These are phyloP conservation scores for Monosporozyma aerobia DNA, from an alignment of 805 yeast species.

Conservation along the genomic window DNA sequence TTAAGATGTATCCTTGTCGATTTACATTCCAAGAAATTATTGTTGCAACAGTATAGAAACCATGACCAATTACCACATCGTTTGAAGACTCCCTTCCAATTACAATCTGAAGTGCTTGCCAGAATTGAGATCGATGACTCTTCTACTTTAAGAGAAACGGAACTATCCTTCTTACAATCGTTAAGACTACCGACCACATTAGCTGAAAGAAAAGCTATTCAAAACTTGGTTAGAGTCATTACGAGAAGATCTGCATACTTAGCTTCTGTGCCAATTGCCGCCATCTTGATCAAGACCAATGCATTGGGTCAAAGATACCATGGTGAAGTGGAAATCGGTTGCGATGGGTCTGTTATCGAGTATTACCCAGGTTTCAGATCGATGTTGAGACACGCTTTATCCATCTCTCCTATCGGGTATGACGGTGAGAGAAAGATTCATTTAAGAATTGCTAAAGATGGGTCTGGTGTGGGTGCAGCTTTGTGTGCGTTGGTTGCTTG, in stretches of 20 bases:
- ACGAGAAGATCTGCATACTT: constrained; percentile 84
- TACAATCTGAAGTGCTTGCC: constrained; percentile 78
- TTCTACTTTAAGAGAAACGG: constrained; percentile 59
- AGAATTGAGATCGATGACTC: constrained; percentile 80
- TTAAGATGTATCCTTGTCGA: constrained; percentile 67
- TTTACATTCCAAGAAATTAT: constrained; percentile 45
- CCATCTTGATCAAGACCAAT: constrained; percentile 55
- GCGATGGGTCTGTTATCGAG: constrained; percentile 92
- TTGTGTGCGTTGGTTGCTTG: constrained; percentile 57
- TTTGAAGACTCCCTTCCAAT: constrained; percentile 64
- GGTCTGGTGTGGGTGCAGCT: constrained; percentile 97
- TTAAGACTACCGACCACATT: constrained; percentile 60
- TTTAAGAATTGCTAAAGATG: constrained; percentile 82
- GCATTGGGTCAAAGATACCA: constrained; percentile 50
- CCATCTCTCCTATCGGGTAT: constrained; percentile 59
- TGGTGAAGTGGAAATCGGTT: constrained; percentile 82
- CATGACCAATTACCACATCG: constrained; percentile 44
- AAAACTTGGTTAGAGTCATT: constrained; percentile 65
- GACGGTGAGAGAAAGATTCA: constrained; percentile 68
- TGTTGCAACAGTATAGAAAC: constrained; percentile 46
- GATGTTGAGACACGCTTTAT: constrained; percentile 69
- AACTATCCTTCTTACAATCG: constrained; percentile 53
- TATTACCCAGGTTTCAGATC: constrained; percentile 85
- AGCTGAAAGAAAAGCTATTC: constrained; percentile 68
- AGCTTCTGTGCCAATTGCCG: constrained; percentile 85